Base-by-base conservation (phyloP, 345 rosid species). In the Firmiana major region DNA sequence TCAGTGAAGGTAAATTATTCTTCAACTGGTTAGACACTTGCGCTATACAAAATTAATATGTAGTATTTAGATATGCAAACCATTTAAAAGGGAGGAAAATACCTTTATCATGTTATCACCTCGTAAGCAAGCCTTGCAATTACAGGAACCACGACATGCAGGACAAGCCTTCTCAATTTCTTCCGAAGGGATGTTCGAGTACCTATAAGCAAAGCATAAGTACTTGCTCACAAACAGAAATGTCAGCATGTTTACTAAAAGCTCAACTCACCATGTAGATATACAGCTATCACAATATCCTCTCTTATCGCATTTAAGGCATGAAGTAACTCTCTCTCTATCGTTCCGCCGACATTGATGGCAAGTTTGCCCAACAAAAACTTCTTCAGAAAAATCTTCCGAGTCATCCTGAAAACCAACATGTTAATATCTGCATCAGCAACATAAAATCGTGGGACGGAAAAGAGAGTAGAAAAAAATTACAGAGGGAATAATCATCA, bases 111-210 rank as follows among this genome's bases (percentile, higher is more conserved):
- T 79, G 83, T 92, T 90, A 86, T 90, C 98, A 22, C 89, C 87
- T 71, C 95, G 94, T 73, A 94, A 74, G 87, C 99, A 97, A 40
- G 81, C 85, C 89, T 89, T 91, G 85, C 99, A 97, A 84, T 84
- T 84, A 86, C 99, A 97, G 77, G 86, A 83, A 72, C 99, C 98
- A 64, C 94, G 93, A 83, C 99, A 97, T 26, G 89, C 97, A 82
- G 99, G 99, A 82, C 99, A 97, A 64, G 80, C 82, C 88, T 90
- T 91, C 89, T 89, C 94, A 42, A 90, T 82, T 84, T 97, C 98
- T 81, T 91, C 98, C 79, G 79, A 59, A 36, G 94, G 81, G 81
- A 87, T 84, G 57, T 88, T 83, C 0, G 88, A 85, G 84, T 91
- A 92, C 93, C 98, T 94, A 57, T 31, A 31, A 80, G 74, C n/a